phyloP scores from a whole-genome alignment of 768 basidiomycete genomes.

The Leccinum arenicola region DNA sequence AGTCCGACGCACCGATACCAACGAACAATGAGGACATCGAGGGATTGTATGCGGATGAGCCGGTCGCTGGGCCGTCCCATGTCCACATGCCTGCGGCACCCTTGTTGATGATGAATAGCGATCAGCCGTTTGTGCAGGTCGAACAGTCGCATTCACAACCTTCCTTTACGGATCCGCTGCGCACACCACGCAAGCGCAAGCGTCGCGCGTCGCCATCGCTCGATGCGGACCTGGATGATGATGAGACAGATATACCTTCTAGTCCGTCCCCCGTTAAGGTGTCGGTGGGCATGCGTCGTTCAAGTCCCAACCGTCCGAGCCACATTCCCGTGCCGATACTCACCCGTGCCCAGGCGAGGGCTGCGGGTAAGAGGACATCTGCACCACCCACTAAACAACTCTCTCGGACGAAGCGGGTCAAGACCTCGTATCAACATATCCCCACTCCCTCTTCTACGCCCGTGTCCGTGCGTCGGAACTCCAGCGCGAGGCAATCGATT shows the following conservation, averaged over 20 bases:
- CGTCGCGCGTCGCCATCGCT: slow-evolving; percentile 10
- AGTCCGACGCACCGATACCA: slow-evolving; percentile 35
- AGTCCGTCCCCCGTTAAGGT: slow-evolving; percentile 33
- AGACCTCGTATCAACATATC: slow-evolving; percentile 19
- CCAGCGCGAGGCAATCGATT: slow-evolving; percentile 9
- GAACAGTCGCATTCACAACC: slow-evolving; percentile 11
- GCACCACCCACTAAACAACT: not conserved
- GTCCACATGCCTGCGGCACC: slow-evolving; percentile 17
- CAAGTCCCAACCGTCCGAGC: not conserved
- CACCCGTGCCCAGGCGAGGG: slow-evolving; percentile 17
- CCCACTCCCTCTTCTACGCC: slow-evolving; percentile 29
- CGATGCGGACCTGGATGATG: slow-evolving; percentile 7
- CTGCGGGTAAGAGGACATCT: not conserved
- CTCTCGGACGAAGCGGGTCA: slow-evolving; percentile 17
- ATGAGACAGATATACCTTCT: slow-evolving; percentile 16
- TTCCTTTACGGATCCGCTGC: slow-evolving; percentile 24
- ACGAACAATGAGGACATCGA: slow-evolving; percentile 33
- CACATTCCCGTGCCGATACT: slow-evolving; percentile 2
- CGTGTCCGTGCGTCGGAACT: not conserved
- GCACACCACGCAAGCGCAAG: slow-evolving; percentile 32
- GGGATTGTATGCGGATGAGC: slow-evolving; percentile 34
- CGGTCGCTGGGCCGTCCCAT: slow-evolving; percentile 27
- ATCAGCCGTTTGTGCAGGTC: slow-evolving; percentile 11
- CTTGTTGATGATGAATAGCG: slow-evolving; percentile 23
- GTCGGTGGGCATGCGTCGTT: slow-evolving; percentile 10